These are phyloP conservation scores for Santalum album DNA, from an alignment of 164 flowering plant species.

Conservation along the genomic window DNA sequence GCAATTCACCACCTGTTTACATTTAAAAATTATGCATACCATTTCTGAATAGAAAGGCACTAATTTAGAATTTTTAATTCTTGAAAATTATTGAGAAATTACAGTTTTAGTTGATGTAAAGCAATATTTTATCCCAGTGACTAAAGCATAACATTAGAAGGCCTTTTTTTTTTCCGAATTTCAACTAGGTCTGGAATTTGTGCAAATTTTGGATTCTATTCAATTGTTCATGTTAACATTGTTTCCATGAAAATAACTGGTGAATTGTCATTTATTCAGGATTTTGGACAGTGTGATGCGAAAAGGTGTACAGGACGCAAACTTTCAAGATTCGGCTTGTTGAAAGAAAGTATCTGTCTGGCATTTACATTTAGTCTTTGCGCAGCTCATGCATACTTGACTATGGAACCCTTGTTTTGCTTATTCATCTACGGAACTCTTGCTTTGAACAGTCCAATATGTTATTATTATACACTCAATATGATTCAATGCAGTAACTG, in stretches of 20 bases:
- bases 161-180: background rate
- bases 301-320: constrained; percentile 98
- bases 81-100: background rate
- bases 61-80: background rate
- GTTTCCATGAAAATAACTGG: background rate
- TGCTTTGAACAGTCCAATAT: background rate
- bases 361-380: background rate
- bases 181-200: background rate
- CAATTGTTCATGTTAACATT: background rate
- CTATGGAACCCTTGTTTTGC: background rate
- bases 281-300: constrained; percentile 98
- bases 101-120: background rate
- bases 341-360: constrained; percentile 60
- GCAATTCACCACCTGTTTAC: background rate
- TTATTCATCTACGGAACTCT: background rate
- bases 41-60: background rate
- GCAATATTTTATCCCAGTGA: background rate
- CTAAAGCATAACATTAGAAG: background rate
- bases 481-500: background rate
- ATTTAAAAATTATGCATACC: background rate
- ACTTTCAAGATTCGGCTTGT: constrained; percentile 75
- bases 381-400: background rate
- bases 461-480: background rate
- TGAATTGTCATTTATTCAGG: constrained; percentile 38
- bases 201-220: background rate